These are phyloP conservation scores for Lactarius hatsudake DNA, from an alignment of 768 basidiomycete species.

Conservation along the genomic window DNA sequence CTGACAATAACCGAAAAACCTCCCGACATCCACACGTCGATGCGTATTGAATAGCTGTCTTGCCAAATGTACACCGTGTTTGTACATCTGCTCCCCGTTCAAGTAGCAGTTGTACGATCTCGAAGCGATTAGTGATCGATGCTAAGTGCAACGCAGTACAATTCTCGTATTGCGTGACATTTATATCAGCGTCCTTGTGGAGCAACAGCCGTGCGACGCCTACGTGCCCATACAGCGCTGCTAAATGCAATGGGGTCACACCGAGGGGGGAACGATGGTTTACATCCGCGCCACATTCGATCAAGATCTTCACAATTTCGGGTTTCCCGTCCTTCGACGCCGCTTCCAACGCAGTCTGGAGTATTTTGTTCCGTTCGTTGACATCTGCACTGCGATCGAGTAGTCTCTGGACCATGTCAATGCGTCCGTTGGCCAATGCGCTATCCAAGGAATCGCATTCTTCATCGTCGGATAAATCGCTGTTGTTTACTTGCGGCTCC, in stretches of 20 bases:
- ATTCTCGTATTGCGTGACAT: neutral
- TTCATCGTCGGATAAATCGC: no score
- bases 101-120: neutral
- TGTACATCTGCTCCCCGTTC: neutral
- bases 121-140: no score
- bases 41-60: no score
- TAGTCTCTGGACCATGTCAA: neutral
- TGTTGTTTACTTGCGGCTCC: no score
- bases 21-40: no score
- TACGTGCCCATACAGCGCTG: neutral
- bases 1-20: no score
- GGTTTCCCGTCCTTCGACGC: neutral
- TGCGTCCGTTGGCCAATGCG: neutral
- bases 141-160: neutral
- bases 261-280: neutral
- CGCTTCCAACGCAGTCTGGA: neutral
- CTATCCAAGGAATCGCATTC: neutral
- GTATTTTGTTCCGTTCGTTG: neutral
- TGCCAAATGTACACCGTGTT: no score
- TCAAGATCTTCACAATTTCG: neutral
- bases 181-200: neutral
- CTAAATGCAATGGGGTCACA: neutral
- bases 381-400: neutral
- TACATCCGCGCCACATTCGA: neutral
- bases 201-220: neutral